Evolutionary conservation across 805 yeast species (phyloP).

Genomic region (Lachancea meyersii): DNA sequence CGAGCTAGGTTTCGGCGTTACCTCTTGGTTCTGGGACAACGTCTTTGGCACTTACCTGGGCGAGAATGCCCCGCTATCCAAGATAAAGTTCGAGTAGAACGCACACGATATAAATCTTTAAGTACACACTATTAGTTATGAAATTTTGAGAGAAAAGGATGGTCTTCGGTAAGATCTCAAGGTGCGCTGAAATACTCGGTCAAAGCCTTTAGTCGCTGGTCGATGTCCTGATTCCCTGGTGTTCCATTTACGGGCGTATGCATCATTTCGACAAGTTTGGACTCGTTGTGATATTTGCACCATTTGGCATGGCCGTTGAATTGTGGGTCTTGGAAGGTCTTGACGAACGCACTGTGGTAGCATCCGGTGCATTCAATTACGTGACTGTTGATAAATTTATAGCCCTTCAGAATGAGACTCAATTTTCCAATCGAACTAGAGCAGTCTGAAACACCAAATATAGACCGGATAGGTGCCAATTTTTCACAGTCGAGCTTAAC

Average conservation of each 20-base stretch:
- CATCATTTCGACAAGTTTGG: conserved; percentile 1
- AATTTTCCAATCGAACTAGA: conserved; percentile 3
- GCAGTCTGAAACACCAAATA: neutral
- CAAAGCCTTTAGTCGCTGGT: neutral
- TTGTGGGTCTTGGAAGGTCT: conserved; percentile 5
- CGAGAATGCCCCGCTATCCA: conserved; percentile 33
- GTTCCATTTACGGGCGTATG: neutral
- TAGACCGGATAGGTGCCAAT: neutral
- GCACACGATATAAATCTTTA: neutral
- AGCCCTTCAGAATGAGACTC: conserved; percentile 15
- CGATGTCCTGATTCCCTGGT: neutral
- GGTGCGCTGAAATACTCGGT: neutral
- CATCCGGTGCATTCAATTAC: conserved; percentile 16
- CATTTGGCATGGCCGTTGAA: conserved; percentile 18
- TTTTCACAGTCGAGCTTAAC: neutral
- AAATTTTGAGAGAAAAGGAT: neutral
- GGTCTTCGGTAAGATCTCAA: neutral
- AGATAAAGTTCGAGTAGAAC: conserved; percentile 30
- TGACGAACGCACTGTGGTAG: conserved; percentile 11
- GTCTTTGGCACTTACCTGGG: conserved; percentile 79
- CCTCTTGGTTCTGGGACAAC: conserved; percentile 88
- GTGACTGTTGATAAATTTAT: conserved; percentile 5
- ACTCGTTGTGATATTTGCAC: conserved; percentile 18
- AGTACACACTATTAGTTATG: neutral
- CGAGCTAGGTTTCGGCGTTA: conserved; percentile 95